phyloP scores from a whole-genome alignment of 768 basidiomycete genomes.

The Hortiboletus campestris region DNA sequence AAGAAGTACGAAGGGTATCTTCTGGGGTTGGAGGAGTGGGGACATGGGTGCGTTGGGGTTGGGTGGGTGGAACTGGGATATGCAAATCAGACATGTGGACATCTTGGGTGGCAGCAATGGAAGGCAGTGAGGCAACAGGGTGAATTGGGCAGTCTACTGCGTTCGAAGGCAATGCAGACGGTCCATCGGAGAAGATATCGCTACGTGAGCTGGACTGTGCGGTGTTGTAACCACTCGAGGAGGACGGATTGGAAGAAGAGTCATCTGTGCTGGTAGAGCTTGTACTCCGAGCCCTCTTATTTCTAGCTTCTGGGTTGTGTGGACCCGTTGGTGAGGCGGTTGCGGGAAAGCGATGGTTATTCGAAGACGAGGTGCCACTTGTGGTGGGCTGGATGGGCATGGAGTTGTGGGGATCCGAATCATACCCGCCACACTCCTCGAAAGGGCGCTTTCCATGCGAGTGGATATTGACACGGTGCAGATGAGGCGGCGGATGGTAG shows the following conservation, averaged over 20 bases:
- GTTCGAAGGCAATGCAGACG: constrained; percentile 10
- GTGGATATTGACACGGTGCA: constrained; percentile 25
- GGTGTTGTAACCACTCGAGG: constrained; percentile 37
- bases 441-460: constrained; percentile 33
- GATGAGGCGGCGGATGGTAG: constrained; percentile 23
- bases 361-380: constrained; percentile 29
- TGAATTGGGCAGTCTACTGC: constrained; percentile 20
- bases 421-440: constrained; percentile 34
- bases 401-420: constrained; percentile 30
- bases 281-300: constrained; percentile 57
- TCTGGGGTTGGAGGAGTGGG: constrained; percentile 24
- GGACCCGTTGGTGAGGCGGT: constrained; percentile 7
- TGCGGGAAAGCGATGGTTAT: constrained; percentile 10
- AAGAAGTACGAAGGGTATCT: constrained; percentile 41
- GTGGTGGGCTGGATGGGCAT: constrained; percentile 25
- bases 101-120: constrained; percentile 45
- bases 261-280: constrained; percentile 43
- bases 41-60: constrained; percentile 10
- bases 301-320: constrained; percentile 48
- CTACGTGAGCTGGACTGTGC: constrained; percentile 36
- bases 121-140: constrained; percentile 29
- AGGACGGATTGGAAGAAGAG: constrained; percentile 32
- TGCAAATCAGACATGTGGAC: constrained; percentile 48
- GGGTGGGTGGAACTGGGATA: constrained; percentile 22
- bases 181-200: constrained; percentile 24